Evolutionary conservation across 2,329 filamentous ascomycete species (phyloP).

Genomic region (Penicillium sp.): DNA sequence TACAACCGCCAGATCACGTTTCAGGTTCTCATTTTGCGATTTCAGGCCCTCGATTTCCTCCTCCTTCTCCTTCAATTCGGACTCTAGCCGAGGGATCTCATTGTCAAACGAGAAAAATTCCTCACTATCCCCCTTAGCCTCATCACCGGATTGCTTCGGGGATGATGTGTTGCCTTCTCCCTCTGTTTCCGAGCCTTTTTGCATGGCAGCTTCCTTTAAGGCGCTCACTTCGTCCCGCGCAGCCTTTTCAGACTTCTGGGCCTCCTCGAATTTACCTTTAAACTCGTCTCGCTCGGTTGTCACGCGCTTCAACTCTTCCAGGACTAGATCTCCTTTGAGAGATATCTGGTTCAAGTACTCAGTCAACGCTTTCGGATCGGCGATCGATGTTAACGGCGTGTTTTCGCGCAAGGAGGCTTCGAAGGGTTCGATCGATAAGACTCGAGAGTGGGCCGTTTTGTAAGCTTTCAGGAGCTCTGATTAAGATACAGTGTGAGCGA

Average conservation of each 20-base stretch:
- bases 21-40: slow-evolving; percentile 69
- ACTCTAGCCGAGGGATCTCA: slow-evolving; percentile 81
- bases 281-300: slow-evolving; percentile 79
- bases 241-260: slow-evolving; percentile 66
- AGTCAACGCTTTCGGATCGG: slow-evolving; percentile 79
- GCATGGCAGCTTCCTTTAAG: slow-evolving; percentile 50
- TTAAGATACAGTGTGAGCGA: slow-evolving; percentile 2
- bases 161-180: slow-evolving; percentile 8
- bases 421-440: slow-evolving; percentile 88
- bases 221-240: slow-evolving; percentile 68
- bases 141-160: slow-evolving; percentile 1
- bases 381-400: slow-evolving; percentile 87
- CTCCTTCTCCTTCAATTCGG: slow-evolving; percentile 71
- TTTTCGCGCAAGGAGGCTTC: slow-evolving; percentile 90
- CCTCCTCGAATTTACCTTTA: slow-evolving; percentile 75
- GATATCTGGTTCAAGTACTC: slow-evolving; percentile 91
- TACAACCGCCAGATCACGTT: slow-evolving; percentile 71
- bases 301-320: slow-evolving; percentile 89
- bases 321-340: slow-evolving; percentile 86
- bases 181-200: slow-evolving; percentile 37
- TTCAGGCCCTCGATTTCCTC: slow-evolving; percentile 74
- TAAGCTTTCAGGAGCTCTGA: slow-evolving; percentile 91
- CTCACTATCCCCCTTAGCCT: slow-evolving; percentile 51
- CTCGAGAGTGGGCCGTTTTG: slow-evolving; percentile 84
- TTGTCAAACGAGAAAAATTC: slow-evolving; percentile 94